Conservation (phyloP, 305 asterid genomes). For the Solanum hybrid region DNA sequence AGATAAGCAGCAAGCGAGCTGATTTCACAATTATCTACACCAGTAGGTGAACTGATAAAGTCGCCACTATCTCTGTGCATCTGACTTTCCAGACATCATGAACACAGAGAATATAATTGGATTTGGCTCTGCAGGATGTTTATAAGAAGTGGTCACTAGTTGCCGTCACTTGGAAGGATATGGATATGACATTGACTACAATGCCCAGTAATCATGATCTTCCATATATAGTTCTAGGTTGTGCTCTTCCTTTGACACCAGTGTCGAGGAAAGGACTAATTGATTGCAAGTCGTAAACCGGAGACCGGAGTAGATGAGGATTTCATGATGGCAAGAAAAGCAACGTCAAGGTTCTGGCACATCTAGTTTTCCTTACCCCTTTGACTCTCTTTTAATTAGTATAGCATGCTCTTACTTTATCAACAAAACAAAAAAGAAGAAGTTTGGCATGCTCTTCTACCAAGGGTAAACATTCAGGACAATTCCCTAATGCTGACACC, state of each 20-base stretch:
- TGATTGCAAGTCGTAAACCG: not conserved
- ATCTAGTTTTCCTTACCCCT: not conserved
- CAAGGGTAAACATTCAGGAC: not conserved
- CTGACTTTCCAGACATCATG: not conserved
- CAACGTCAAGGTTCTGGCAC: not conserved
- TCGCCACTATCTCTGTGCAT: not conserved
- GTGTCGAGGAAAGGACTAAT: not conserved
- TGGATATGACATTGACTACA: not conserved
- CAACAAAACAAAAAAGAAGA: not conserved
- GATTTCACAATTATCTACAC: not conserved
- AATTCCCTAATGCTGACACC: not conserved
- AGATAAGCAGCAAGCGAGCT: not conserved
- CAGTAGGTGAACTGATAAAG: not conserved
- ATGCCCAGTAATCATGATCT: not conserved
- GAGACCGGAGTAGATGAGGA: not conserved
- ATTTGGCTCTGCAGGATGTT: not conserved
- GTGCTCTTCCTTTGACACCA: not conserved
- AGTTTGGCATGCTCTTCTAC: not conserved
- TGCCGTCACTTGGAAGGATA: not conserved
- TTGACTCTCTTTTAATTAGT: not conserved
- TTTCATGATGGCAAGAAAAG: not conserved
- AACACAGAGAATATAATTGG: not conserved
- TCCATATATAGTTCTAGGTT: not conserved
- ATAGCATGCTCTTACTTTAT: not conserved
- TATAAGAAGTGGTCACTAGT: not conserved